Evolutionary conservation across 2,329 filamentous ascomycete genomes (phyloP).

Genomic region (Geosmithia morbida): DNA sequence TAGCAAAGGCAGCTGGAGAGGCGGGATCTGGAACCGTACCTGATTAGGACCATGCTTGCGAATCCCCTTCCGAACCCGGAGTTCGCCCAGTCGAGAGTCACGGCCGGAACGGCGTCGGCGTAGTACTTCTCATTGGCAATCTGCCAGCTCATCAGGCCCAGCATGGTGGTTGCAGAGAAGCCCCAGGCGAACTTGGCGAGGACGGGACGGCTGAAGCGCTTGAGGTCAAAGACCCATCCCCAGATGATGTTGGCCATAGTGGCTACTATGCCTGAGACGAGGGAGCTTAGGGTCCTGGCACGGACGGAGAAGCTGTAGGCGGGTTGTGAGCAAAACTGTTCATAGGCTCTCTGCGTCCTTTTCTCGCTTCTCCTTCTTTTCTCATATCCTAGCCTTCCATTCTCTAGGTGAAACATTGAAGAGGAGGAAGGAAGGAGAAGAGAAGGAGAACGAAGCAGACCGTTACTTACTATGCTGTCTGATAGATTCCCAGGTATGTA

Average conservation of each 20-base stretch:
- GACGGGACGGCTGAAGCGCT: constrained; percentile 21
- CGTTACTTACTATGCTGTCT: constrained; percentile 28
- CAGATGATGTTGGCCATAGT: constrained; percentile 26
- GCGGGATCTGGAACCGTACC: background rate
- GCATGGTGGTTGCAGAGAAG: constrained; percentile 24
- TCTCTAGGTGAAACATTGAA: too few species aligned
- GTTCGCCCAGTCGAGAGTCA: constrained; percentile 29
- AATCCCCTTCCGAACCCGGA: constrained; percentile 30
- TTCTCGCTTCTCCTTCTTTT: too few species aligned
- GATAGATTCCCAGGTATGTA: constrained; percentile 35
- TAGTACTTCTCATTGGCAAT: constrained; percentile 32
- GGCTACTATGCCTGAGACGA: constrained; percentile 22
- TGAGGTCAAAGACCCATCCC: constrained; percentile 33
- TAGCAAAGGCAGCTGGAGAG: too few species aligned
- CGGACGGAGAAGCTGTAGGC: constrained; percentile 31
- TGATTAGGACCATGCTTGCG: constrained; percentile 18
- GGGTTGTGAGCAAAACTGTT: too few species aligned
- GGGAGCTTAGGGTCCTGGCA: constrained; percentile 26
- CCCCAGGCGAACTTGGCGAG: constrained; percentile 27
- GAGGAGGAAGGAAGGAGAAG: too few species aligned
- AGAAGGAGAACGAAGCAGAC: too few species aligned
- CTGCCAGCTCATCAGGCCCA: constrained; percentile 30
- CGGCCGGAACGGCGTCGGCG: constrained; percentile 14
- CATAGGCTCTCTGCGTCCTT: too few species aligned
- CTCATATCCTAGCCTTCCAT: background rate